A percentile compares a stretch with the other conserved stretches of the same genome.
These are phyloP conservation scores for Carex kokanica DNA, from an alignment of 176 grass and related monocot species.

Conservation along the genomic window DNA sequence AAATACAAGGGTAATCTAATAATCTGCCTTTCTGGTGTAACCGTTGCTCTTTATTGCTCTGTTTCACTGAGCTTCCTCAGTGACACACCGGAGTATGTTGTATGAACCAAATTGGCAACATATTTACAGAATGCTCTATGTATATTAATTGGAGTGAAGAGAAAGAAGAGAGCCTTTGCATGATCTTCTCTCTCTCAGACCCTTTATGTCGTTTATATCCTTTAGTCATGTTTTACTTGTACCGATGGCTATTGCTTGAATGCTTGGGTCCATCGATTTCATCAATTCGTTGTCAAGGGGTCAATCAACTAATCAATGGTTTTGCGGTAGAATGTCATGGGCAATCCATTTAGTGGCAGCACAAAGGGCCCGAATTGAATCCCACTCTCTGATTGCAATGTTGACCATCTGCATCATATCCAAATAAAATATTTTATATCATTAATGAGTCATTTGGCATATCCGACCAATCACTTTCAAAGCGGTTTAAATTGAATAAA, in stretches of 20 bases:
- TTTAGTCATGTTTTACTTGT: not conserved
- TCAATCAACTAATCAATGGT: slow-evolving; percentile 10
- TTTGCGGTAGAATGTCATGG: slow-evolving; percentile 76
- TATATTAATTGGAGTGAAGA: slow-evolving; percentile 6
- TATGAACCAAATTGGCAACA: slow-evolving; percentile 14
- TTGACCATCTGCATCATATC: slow-evolving; percentile 53
- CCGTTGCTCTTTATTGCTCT: slow-evolving; percentile 15
- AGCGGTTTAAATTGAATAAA: not conserved
- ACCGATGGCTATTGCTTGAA: not conserved
- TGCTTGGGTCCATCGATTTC: not conserved
- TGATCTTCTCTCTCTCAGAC: not conserved
- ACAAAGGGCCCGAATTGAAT: slow-evolving; percentile 88
- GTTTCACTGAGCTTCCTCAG: slow-evolving; percentile 11
- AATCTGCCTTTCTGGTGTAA: not conserved
- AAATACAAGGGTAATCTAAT: not conserved
- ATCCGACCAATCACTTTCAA: not conserved
- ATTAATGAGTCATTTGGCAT: slow-evolving; percentile 9
- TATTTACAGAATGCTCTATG: slow-evolving; percentile 25
- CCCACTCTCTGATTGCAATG: slow-evolving; percentile 68
- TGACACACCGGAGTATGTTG: not conserved
- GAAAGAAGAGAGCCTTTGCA: slow-evolving; percentile 13
- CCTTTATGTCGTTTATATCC: not conserved
- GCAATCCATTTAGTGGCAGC: slow-evolving; percentile 72
- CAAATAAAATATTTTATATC: not conserved
- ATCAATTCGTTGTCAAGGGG: not conserved